phyloP scores from a whole-genome alignment of 495 filamentous ascomycete species.

The Darksidea phi region DNA sequence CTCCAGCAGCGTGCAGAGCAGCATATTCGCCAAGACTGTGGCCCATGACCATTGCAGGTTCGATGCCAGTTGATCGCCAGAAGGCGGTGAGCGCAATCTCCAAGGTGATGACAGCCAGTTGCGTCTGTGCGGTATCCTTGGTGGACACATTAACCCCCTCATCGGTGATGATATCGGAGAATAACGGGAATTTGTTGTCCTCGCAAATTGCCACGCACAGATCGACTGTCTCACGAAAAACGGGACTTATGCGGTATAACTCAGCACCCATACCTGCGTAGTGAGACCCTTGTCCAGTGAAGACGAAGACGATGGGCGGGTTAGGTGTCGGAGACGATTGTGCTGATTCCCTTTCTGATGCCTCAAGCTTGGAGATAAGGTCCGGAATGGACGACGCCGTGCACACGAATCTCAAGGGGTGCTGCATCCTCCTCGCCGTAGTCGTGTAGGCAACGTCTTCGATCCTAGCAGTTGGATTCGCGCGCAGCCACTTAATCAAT shows the following conservation, averaged over 20 bases:
- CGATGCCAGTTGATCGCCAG: conserved; percentile 42
- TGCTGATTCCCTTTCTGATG: no score
- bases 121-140: conserved; percentile 33
- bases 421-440: conserved; percentile 32
- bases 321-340: no score
- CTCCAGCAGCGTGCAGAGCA: conserved; percentile 33
- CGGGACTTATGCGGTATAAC: conserved; percentile 34
- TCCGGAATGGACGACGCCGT: neutral
- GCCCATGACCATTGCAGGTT: conserved; percentile 41
- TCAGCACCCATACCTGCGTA: conserved; percentile 32
- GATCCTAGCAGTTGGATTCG: conserved; percentile 35
- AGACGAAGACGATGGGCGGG: conserved; percentile 19
- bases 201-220: conserved; percentile 39
- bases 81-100: conserved; percentile 44
- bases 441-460: conserved; percentile 48
- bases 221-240: conserved; percentile 38
- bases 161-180: conserved; percentile 34
- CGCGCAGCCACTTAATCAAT: conserved; percentile 40
- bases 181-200: conserved; percentile 41
- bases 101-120: conserved; percentile 41
- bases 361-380: neutral
- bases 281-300: conserved; percentile 25
- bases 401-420: conserved; percentile 16
- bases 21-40: conserved; percentile 41
- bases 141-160: conserved; percentile 4